These are phyloP conservation scores for Hypomontagnella submonticulosa DNA, from an alignment of 495 filamentous ascomycete species.

Conservation along the genomic window DNA sequence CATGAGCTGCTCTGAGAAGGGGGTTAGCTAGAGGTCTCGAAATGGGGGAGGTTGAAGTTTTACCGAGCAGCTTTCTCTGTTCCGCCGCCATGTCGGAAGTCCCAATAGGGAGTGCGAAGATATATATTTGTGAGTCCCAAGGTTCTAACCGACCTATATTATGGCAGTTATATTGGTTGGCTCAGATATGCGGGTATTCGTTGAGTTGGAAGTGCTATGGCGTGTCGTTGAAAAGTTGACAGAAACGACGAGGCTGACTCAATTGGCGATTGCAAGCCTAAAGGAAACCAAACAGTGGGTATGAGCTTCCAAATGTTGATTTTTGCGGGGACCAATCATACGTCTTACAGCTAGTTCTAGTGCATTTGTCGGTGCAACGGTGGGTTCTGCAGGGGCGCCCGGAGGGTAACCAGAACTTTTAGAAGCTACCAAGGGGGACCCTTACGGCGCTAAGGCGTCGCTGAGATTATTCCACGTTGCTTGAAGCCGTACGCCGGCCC, in stretches of 20 bases:
- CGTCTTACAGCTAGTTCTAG: constrained; percentile 18
- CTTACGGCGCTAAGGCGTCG: constrained; percentile 27
- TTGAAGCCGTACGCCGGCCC: constrained; percentile 1
- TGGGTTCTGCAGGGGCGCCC: constrained; percentile 25
- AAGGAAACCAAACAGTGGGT: background rate
- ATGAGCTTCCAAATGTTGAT: constrained; percentile 14
- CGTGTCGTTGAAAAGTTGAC: constrained; percentile 14
- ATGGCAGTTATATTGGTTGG: background rate
- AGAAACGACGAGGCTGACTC: constrained; percentile 42
- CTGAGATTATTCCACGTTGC: constrained; percentile 40
- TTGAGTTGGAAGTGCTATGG: background rate
- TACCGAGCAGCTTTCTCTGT: constrained; percentile 94
- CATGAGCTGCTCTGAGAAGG: constrained; percentile 78
- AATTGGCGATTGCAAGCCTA: constrained; percentile 19
- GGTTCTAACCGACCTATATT: background rate
- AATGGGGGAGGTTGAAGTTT: constrained; percentile 31
- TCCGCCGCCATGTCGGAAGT: constrained; percentile 80
- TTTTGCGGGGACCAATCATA: constrained; percentile 48
- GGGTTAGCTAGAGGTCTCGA: constrained; percentile 32
- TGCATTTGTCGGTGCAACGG: constrained; percentile 12
- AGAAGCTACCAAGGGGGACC: constrained; percentile 17
- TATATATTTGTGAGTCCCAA: no score
- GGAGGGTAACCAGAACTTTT: background rate
- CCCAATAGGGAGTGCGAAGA: no score
- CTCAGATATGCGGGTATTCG: background rate